A percentile compares a stretch with the other conserved stretches of the same genome.
Conservation (phyloP, 495 filamentous ascomycete genomes). For the Neurospora sp. region DNA sequence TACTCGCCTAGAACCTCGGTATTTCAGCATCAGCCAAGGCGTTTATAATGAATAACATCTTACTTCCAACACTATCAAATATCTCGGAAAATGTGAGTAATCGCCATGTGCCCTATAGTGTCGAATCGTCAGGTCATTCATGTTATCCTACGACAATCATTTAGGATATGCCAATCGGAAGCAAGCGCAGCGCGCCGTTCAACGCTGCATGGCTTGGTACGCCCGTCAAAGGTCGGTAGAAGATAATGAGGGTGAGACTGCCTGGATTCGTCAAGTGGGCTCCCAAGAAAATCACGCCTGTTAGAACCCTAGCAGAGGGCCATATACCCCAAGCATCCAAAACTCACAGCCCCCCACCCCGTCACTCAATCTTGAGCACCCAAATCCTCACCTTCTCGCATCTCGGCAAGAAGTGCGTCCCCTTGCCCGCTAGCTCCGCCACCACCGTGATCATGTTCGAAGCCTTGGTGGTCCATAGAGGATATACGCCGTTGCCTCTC, state of each 20-base stretch:
- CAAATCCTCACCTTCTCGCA: neutral
- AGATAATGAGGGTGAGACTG: neutral
- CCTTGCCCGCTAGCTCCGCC: neutral
- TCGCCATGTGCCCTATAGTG: neutral
- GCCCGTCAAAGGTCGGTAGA: neutral
- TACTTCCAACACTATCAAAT: neutral
- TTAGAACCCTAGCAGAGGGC: neutral
- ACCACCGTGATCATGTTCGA: neutral
- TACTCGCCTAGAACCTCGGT: neutral
- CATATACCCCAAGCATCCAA: neutral
- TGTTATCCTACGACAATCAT: neutral
- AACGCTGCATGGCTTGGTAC: neutral
- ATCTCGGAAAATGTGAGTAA: neutral
- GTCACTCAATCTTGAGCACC: neutral
- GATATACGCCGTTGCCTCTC: conserved; percentile 21
- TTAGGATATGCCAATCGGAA: neutral
- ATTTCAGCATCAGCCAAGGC: neutral
- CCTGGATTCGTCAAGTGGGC: neutral
- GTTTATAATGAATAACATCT: neutral
- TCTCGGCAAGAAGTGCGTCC: neutral
- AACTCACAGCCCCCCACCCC: neutral
- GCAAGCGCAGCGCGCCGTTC: neutral
- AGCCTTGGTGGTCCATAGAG: neutral
- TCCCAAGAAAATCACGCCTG: neutral
- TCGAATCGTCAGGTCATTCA: neutral